Evolutionary conservation across 306 rosid species (phyloP).

Genomic region (Malus asiatica): DNA sequence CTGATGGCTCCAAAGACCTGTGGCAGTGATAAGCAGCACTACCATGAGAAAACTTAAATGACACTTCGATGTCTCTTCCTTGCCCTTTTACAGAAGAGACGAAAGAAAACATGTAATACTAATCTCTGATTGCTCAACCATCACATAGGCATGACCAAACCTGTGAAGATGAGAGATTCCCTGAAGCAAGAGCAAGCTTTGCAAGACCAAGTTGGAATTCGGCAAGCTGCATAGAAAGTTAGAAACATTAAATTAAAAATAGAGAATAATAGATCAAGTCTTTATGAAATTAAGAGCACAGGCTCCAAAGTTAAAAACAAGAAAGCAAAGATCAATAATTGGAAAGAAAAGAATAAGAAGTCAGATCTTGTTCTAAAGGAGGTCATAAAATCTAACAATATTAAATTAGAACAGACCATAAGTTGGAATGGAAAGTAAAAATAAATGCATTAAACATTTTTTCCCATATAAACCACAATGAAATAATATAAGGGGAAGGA

Average conservation of each 20-base stretch:
- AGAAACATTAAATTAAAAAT: slow-evolving; percentile 2
- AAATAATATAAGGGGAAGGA: neutral
- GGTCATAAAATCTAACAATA: neutral
- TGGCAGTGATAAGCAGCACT: slow-evolving; percentile 7
- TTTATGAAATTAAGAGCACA: neutral
- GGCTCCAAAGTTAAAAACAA: neutral
- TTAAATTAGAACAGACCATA: neutral
- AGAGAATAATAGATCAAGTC: neutral
- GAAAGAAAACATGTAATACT: slow-evolving; percentile 7
- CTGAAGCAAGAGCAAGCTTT: slow-evolving; percentile 74
- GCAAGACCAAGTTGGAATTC: slow-evolving; percentile 92
- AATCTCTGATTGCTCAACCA: slow-evolving; percentile 1
- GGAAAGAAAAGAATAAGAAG: neutral
- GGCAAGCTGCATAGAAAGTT: slow-evolving; percentile 51
- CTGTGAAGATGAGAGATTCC: slow-evolving; percentile 80
- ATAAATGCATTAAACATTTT: neutral
- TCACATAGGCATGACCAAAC: slow-evolving; percentile 32
- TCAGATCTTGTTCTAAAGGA: neutral
- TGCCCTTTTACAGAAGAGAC: slow-evolving; percentile 3
- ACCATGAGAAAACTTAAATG: neutral
- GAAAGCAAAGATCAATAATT: neutral
- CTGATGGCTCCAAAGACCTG: slow-evolving; percentile 88
- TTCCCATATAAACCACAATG: neutral
- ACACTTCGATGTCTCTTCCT: neutral
- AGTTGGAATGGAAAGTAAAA: neutral